Conservation (phyloP, 2,329 filamentous ascomycete genomes). For the Scedosporium aurantiacum region DNA sequence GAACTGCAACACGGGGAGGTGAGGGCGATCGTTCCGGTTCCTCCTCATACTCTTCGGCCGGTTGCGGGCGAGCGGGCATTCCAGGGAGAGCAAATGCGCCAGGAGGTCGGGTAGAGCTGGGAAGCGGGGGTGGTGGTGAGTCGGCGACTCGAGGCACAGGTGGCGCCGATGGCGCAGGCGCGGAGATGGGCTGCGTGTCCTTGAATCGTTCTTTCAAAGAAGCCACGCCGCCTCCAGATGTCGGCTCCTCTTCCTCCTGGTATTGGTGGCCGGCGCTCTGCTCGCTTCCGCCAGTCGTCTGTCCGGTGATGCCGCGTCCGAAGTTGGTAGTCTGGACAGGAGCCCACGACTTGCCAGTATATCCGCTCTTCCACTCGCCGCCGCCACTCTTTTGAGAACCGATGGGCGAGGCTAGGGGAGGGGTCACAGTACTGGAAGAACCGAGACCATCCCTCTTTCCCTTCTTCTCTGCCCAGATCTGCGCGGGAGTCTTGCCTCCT, state of each 20-base stretch:
- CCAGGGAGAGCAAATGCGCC: constrained; percentile 71
- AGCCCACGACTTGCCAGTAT: constrained; percentile 81
- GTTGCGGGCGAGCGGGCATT: constrained; percentile 50
- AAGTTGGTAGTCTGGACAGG: constrained; percentile 63
- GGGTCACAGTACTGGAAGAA: constrained; percentile 26
- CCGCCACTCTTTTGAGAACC: constrained; percentile 58
- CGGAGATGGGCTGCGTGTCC: constrained; percentile 54
- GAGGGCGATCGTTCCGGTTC: constrained; percentile 53
- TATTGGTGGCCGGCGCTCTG: constrained; percentile 14
- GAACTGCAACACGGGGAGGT: constrained; percentile 77
- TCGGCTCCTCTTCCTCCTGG: constrained; percentile 33
- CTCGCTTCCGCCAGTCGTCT: constrained; percentile 48
- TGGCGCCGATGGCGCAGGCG: constrained; percentile 34
- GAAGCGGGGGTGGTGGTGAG: constrained; percentile 34
- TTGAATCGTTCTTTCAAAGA: constrained; percentile 77
- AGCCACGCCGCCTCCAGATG: constrained; percentile 48
- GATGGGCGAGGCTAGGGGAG: constrained; percentile 41
- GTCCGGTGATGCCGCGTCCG: constrained; percentile 49
- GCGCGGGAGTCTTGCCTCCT: constrained; percentile 91
- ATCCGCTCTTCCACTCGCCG: constrained; percentile 81
- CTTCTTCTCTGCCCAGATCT: constrained; percentile 97
- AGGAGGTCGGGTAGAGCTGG: constrained; percentile 57
- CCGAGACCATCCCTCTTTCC: constrained; percentile 56
- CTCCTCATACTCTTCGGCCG: constrained; percentile 44
- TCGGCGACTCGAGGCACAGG: constrained; percentile 14